phyloP scores from a whole-genome alignment of 371 early-diverging fungal genomes.

The Mortierella sp. region DNA sequence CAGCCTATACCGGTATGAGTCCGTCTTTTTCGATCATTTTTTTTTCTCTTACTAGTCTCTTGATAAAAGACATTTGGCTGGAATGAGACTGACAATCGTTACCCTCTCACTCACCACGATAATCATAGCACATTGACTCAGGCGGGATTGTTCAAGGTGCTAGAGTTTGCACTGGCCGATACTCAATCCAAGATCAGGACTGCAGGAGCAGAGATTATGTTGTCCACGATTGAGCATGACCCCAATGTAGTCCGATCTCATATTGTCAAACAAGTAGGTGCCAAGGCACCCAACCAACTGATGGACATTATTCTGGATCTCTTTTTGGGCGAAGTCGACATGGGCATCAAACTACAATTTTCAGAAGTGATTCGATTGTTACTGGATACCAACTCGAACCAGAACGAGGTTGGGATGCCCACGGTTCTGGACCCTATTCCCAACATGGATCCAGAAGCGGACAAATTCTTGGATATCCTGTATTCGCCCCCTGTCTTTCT shows the following conservation, averaged over 20 bases:
- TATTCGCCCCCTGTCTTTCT: constrained; percentile 67
- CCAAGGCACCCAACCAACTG: constrained; percentile 59
- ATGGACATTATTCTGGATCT: constrained; percentile 72
- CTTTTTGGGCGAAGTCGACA: constrained; percentile 67
- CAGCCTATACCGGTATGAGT: constrained; percentile 60
- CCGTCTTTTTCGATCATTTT: background rate
- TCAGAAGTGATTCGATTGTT: constrained; percentile 78
- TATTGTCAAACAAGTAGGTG: constrained; percentile 69
- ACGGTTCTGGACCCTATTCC: constrained; percentile 28
- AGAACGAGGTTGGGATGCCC: constrained; percentile 45
- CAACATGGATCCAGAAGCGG: constrained; percentile 69
- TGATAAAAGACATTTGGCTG: background rate
- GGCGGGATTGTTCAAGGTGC: constrained; percentile 80
- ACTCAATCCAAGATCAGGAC: constrained; percentile 62
- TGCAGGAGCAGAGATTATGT: constrained; percentile 75
- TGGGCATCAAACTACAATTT: constrained; percentile 74
- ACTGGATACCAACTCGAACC: constrained; percentile 69
- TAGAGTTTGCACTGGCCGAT: constrained; percentile 71
- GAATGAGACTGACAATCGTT: background rate
- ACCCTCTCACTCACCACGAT: background rate
- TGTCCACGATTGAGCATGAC: constrained; percentile 83
- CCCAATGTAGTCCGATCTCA: constrained; percentile 77
- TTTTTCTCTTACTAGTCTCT: background rate
- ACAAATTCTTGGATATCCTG: constrained; percentile 79
- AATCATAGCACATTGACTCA: constrained; percentile 67